Conservation (phyloP, 768 basidiomycete genomes). For the Tremella yokohamensis region DNA sequence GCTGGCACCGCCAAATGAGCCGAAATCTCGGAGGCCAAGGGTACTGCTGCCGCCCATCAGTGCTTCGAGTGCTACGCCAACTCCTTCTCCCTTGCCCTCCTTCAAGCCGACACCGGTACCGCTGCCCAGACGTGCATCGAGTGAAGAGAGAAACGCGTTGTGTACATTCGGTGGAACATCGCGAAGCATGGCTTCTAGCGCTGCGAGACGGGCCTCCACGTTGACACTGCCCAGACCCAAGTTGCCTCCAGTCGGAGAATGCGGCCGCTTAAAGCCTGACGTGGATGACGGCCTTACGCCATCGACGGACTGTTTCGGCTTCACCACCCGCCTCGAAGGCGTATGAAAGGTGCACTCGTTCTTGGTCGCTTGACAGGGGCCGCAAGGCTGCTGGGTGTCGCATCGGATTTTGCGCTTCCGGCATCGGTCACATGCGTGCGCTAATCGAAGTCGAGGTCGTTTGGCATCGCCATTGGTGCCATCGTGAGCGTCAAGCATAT, state of each 20-base stretch:
- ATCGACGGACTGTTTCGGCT: constrained; percentile 29
- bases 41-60: constrained; percentile 11
- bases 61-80: constrained; percentile 36
- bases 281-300: constrained; percentile 11
- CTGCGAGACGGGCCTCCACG: constrained; percentile 49
- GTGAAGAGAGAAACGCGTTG: constrained; percentile 47
- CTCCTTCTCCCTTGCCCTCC: constrained; percentile 37
- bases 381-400: constrained; percentile 51
- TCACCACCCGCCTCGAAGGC: constrained; percentile 41
- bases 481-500: not conserved
- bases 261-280: constrained; percentile 18
- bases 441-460: constrained; percentile 44
- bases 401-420: constrained; percentile 45
- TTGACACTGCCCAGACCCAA: constrained; percentile 12
- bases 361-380: constrained; percentile 46
- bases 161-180: constrained; percentile 52
- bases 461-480: constrained; percentile 18
- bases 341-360: constrained; percentile 52
- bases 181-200: constrained; percentile 50
- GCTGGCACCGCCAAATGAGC: constrained; percentile 1
- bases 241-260: constrained; percentile 12
- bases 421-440: constrained; percentile 46
- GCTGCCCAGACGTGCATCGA: constrained; percentile 47
- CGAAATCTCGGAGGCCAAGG: constrained; percentile 7
- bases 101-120: constrained; percentile 40